A percentile compares a stretch with the other conserved stretches of the same genome.
These are phyloP conservation scores for Neopestalotiopsis sp. DNA, from an alignment of 2,329 filamentous ascomycete species.

Conservation along the genomic window DNA sequence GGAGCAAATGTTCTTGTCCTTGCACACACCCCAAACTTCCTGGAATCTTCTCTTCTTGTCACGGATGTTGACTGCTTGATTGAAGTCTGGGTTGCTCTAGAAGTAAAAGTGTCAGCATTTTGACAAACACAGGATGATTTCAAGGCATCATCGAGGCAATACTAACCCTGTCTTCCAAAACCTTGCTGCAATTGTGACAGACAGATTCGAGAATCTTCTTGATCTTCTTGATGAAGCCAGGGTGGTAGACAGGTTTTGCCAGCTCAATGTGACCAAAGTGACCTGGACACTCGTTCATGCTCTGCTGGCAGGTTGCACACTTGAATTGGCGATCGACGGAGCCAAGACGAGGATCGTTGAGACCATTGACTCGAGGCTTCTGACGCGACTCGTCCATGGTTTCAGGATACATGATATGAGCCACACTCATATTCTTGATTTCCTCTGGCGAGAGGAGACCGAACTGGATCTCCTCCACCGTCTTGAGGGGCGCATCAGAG, in stretches of 20 bases:
- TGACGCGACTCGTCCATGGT: slow-evolving; percentile 97
- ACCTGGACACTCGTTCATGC: slow-evolving; percentile 93
- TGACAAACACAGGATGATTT: slow-evolving; percentile 46
- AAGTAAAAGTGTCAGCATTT: slow-evolving; percentile 64
- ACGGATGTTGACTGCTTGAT: slow-evolving; percentile 80
- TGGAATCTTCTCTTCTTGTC: slow-evolving; percentile 96
- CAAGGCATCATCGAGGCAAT: slow-evolving; percentile 62
- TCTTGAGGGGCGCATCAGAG: slow-evolving; percentile 95
- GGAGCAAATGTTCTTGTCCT: slow-evolving; percentile 85
- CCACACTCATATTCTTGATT: slow-evolving; percentile 98
- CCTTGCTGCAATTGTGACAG: slow-evolving; percentile 98
- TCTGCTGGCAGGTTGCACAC: slow-evolving; percentile 95
- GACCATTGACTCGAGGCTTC: slow-evolving; percentile 86
- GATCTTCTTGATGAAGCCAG: slow-evolving; percentile 97
- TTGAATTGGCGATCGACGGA: slow-evolving; percentile 96
- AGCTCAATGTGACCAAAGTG: slow-evolving; percentile 99
- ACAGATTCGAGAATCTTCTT: slow-evolving; percentile 99
- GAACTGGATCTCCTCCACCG: slow-evolving; percentile 98
- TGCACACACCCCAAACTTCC: slow-evolving; percentile 89
- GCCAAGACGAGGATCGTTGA: slow-evolving; percentile 95
- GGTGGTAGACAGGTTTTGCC: slow-evolving; percentile 92
- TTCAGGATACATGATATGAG: slow-evolving; percentile 96
- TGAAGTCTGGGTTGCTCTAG: slow-evolving; percentile 85
- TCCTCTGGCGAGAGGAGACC: slow-evolving; percentile 97
- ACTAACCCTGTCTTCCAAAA: slow-evolving; percentile 98